A percentile compares a stretch with the other conserved stretches of the same genome.
These are phyloP conservation scores for Phanerodontia chrysosporium DNA, from an alignment of 768 basidiomycete genomes.

Conservation along the genomic window DNA sequence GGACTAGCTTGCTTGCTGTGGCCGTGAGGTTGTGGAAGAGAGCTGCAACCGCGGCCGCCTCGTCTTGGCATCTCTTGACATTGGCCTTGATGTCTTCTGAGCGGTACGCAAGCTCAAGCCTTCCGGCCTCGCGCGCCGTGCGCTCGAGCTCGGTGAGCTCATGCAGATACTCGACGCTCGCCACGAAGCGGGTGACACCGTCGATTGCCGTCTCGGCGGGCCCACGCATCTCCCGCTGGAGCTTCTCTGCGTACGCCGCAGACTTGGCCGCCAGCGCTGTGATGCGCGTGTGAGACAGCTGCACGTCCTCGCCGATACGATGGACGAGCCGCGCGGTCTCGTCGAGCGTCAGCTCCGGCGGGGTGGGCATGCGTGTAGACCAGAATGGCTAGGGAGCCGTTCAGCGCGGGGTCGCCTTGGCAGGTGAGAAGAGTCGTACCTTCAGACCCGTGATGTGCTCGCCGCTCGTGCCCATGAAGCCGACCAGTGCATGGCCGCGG, in stretches of 20 bases:
- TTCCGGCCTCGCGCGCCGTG: background rate
- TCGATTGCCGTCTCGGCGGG: background rate
- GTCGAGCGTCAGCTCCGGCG: background rate
- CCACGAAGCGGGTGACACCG: background rate
- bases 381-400: constrained; percentile 2
- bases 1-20: background rate
- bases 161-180: constrained; percentile 1
- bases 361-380: background rate
- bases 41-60: background rate
- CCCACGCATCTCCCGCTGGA: background rate
- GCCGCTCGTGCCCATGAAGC: background rate
- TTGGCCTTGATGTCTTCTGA: background rate
- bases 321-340: background rate
- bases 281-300: background rate
- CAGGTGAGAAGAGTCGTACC: too few relatives aligned
- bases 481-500: background rate
- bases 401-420: too few relatives aligned
- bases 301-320: background rate
- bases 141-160: background rate
- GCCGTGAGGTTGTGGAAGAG: background rate
- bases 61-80: background rate
- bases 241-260: background rate
- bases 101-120: background rate
- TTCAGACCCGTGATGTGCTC: background rate
- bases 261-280: background rate